A percentile compares a stretch with the other conserved stretches of the same genome.
These are phyloP conservation scores for Diversispora eburnea DNA, from an alignment of 192 early-diverging fungal species.

Conservation along the genomic window DNA sequence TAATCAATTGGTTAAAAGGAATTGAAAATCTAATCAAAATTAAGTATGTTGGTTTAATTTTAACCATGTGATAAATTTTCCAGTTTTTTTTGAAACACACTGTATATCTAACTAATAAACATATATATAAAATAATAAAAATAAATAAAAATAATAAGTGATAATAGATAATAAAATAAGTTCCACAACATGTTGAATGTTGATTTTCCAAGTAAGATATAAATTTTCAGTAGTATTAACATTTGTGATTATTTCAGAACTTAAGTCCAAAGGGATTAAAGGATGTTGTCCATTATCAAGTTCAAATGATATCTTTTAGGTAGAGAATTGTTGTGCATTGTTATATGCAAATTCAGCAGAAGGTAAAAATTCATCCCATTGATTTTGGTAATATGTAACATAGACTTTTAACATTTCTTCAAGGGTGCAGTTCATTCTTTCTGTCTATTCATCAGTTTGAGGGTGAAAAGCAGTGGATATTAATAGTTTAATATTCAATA, in stretches of 20 bases:
- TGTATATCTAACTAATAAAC: too few relatives aligned
- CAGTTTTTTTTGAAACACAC: too few relatives aligned
- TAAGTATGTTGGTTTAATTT: too few relatives aligned
- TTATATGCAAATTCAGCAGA: constrained; percentile 56
- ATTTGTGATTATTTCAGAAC: background rate
- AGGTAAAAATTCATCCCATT: constrained; percentile 46
- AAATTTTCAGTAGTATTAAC: background rate
- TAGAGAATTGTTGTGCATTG: constrained; percentile 30
- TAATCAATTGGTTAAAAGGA: too few relatives aligned
- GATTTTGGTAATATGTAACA: constrained; percentile 32
- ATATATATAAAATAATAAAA: too few relatives aligned
- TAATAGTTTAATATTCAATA: constrained; percentile 33
- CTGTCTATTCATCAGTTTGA: constrained; percentile 35
- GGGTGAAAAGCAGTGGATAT: constrained; percentile 35
- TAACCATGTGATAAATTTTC: too few relatives aligned
- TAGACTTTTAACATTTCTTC: constrained; percentile 34
- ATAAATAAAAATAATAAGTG: too few relatives aligned
- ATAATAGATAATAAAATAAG: too few relatives aligned
- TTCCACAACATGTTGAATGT: background rate
- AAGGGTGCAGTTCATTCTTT: constrained; percentile 25
- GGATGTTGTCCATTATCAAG: background rate
- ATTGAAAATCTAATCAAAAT: too few relatives aligned
- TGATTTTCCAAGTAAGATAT: background rate
- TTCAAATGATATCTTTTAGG: background rate
- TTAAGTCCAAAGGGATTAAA: background rate